Evolutionary conservation across 2,329 filamentous ascomycete genomes (phyloP).

Genomic region (Coleophoma cylindrospora): DNA sequence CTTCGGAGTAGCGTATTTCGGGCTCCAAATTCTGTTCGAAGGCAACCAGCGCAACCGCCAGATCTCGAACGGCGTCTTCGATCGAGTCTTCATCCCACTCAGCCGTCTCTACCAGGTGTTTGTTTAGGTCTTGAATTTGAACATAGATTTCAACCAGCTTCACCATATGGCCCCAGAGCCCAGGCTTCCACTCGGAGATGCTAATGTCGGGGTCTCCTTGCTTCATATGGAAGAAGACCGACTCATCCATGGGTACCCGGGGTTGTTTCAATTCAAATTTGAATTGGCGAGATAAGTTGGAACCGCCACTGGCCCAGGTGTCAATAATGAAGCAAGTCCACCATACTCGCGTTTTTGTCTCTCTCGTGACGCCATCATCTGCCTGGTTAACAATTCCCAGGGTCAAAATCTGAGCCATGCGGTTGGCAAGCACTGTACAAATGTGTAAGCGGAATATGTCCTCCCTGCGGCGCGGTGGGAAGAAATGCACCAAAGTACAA

Average conservation of each 20-base stretch:
- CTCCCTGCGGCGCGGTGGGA: not conserved
- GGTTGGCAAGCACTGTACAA: conserved; percentile 22
- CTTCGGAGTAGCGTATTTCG: conserved; percentile 11
- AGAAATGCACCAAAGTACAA: conserved; percentile 26
- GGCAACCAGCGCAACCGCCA: conserved; percentile 13
- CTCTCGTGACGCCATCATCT: conserved; percentile 22
- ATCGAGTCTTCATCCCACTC: conserved; percentile 26
- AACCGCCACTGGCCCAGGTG: conserved; percentile 29
- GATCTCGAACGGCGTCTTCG: conserved; percentile 7
- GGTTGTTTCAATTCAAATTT: conserved; percentile 4
- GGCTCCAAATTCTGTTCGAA: conserved; percentile 21
- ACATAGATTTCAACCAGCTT: conserved; percentile 26
- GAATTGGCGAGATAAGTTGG: conserved; percentile 23
- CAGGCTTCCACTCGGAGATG: conserved; percentile 16
- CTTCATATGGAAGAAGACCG: conserved; percentile 15
- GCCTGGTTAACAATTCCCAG: conserved; percentile 11
- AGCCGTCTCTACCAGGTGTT: conserved; percentile 19
- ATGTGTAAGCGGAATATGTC: not conserved
- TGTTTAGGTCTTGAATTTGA: conserved; percentile 28
- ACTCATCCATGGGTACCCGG: conserved; percentile 26
- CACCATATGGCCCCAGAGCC: conserved; percentile 29
- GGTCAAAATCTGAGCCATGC: conserved; percentile 29
- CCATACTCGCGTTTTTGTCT: conserved; percentile 27
- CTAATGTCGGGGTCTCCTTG: conserved; percentile 17
- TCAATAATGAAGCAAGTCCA: conserved; percentile 31